Percentiles rank a stretch among this genome's conserved stretches.
Evolutionary conservation across 805 yeast genomes (phyloP).

Genomic region (Starmerella gropengiesseri): DNA sequence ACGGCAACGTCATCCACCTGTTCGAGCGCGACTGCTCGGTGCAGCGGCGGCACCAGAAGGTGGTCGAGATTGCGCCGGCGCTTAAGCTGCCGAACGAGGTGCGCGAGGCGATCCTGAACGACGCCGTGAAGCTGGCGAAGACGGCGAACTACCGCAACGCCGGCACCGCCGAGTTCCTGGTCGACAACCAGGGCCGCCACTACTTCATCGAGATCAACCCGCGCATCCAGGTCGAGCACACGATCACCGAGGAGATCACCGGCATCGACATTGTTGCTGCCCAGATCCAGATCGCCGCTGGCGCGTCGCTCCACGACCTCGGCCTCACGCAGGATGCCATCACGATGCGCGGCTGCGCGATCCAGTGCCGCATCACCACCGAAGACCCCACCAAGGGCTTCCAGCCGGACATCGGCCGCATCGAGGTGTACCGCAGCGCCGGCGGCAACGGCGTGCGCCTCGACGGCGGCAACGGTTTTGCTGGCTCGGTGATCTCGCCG

Average conservation of each 20-base stretch:
- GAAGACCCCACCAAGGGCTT: conserved; percentile 94
- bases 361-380: conserved; percentile 97
- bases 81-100: conserved; percentile 71
- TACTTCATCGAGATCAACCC: conserved; percentile 98
- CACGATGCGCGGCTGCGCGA: conserved; percentile 94
- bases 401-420: conserved; percentile 97
- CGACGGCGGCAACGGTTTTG: conserved; percentile 97
- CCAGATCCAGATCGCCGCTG: conserved; percentile 97
- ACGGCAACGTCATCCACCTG: conserved; percentile 89
- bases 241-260: conserved; percentile 96
- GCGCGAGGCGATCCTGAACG: conserved; percentile 84
- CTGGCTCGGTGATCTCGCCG: conserved; percentile 92
- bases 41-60: conserved; percentile 98
- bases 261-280: conserved; percentile 98
- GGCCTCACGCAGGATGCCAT: conserved; percentile 91
- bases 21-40: conserved; percentile 99
- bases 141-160: conserved; percentile 89
- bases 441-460: conserved; percentile 99
- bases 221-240: conserved; percentile 95
- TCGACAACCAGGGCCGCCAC: conserved; percentile 86
- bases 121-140: conserved; percentile 86
- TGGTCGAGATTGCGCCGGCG: conserved; percentile 97
- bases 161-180: conserved; percentile 96
- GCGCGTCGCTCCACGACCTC: conserved; percentile 83
- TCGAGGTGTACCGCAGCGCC: conserved; percentile 94